phyloP scores from a whole-genome alignment of 371 early-diverging fungal species.

The Homolaphlyctis polyrhiza region DNA sequence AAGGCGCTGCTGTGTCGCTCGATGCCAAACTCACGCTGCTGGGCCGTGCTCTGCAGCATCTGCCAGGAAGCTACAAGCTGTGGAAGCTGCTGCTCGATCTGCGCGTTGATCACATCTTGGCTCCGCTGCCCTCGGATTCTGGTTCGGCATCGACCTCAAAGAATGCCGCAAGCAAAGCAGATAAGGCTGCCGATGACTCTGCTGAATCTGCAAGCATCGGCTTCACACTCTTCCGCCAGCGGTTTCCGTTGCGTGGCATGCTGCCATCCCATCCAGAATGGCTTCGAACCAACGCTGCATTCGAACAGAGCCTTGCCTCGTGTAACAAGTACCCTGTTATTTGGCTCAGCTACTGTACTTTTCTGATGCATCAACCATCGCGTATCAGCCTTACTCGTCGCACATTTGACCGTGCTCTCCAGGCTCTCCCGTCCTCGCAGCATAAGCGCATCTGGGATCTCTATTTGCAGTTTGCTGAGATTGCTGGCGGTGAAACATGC shows the following conservation, averaged over 20 bases:
- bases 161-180: background rate
- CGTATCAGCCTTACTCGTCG: conserved; percentile 69
- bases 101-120: conserved; percentile 50
- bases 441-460: conserved; percentile 84
- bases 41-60: conserved; percentile 79
- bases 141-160: conserved; percentile 21
- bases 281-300: conserved; percentile 63
- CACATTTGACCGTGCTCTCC: conserved; percentile 85
- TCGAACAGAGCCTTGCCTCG: conserved; percentile 79
- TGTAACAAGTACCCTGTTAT: conserved; percentile 74
- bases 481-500: conserved; percentile 78
- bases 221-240: conserved; percentile 11
- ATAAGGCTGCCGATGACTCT: conserved; percentile 4
- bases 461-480: conserved; percentile 75
- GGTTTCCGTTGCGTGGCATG: no score
- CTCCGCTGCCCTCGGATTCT: conserved; percentile 45
- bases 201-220: conserved; percentile 9
- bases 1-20: conserved; percentile 13
- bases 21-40: conserved; percentile 61
- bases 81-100: conserved; percentile 89
- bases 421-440: conserved; percentile 90
- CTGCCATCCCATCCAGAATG: conserved; percentile 43
- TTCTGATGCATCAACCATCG: conserved; percentile 62
- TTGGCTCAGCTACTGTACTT: conserved; percentile 67
- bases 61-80: conserved; percentile 93